Base-by-base conservation (phyloP, 164 flowering plant species). In the Magnolia kwangsiensis region DNA sequence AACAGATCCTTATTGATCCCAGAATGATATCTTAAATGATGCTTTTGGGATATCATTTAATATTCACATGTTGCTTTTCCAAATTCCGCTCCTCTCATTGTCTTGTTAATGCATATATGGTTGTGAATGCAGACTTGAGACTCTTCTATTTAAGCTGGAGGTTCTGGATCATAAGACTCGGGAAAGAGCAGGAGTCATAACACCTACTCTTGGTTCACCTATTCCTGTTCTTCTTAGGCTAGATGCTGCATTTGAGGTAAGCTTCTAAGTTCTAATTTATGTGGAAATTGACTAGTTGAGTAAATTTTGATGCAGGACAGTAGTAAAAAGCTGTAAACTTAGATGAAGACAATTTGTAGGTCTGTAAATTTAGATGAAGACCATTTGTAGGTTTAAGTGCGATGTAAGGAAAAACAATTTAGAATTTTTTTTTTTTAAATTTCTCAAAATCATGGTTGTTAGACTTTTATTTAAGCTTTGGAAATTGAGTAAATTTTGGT, bases 101-200 rank as follows among this genome's bases (percentile, higher is more conserved):
- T 59, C 63, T 72, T 51, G 63, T 29, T 68, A 51, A 55, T 72
- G 5, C 10, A 23, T 14, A 37, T 63, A 29, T 27, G 10, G 14
- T 51, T 50, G 14, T 23, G 14, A 51, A 61, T 75, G 78, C 85
- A 95, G 98, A 84, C 78, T 96, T 71, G 99, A 96, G 83, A 78
- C 55, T 76, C 79, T 94, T 71, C 61, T 96, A 50, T 92, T 89
- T 80, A 94, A 89, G 78, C 83, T 96, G 84, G 99, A 96, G 88
- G 91, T 89, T 72, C 83, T 92, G 87, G 99, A 96, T 86, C 99
- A 94, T 76, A 96, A 90, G 81, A 88, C 93, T 72, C 87, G 99
- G 64, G 99, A 96, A 87, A 90, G 95, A 86, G 98, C 99, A 69
- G 99, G 98, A 77, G 83, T 93, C 71, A 90, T 93, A 68, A 87